These are phyloP conservation scores for Wickerhamiella siamensis DNA, from an alignment of 805 yeast species.

Conservation along the genomic window DNA sequence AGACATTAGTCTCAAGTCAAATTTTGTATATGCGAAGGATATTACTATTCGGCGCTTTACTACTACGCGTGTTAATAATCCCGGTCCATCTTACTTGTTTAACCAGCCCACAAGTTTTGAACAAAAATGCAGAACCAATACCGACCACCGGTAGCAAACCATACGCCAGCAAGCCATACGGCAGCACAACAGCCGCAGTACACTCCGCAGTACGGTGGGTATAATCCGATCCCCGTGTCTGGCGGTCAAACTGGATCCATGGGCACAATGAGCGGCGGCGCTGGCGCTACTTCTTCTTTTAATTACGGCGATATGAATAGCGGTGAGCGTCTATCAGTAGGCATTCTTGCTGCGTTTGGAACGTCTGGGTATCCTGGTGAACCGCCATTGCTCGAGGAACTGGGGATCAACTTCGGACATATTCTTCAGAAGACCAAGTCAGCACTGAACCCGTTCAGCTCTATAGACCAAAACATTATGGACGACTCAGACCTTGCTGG, in stretches of 20 bases:
- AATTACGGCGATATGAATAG: slow-evolving; percentile 4
- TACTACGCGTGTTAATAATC: no score
- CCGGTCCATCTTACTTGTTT: background rate
- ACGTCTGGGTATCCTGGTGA: slow-evolving; percentile 92
- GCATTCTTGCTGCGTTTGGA: slow-evolving; percentile 82
- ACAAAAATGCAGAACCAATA: background rate
- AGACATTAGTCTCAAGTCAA: no score
- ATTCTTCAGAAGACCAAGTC: slow-evolving; percentile 69
- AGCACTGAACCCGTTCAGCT: slow-evolving; percentile 64
- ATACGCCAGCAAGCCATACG: background rate
- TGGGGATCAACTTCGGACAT: slow-evolving; percentile 85
- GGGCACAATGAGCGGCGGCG: slow-evolving; percentile 11
- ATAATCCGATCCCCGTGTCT: background rate
- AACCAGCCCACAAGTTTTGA: background rate
- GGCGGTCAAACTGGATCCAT: slow-evolving; percentile 4
- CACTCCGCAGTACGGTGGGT: background rate
- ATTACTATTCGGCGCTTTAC: no score
- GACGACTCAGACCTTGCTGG: slow-evolving; percentile 91
- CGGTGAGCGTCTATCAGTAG: slow-evolving; percentile 40
- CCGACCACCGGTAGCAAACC: background rate
- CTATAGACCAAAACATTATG: slow-evolving; percentile 58
- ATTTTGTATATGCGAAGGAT: no score
- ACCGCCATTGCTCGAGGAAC: slow-evolving; percentile 79
- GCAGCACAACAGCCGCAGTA: background rate
- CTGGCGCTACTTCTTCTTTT: slow-evolving; percentile 2